phyloP scores from a whole-genome alignment of 1,284 basidiomycete species.

The Stereum hirsutum region DNA sequence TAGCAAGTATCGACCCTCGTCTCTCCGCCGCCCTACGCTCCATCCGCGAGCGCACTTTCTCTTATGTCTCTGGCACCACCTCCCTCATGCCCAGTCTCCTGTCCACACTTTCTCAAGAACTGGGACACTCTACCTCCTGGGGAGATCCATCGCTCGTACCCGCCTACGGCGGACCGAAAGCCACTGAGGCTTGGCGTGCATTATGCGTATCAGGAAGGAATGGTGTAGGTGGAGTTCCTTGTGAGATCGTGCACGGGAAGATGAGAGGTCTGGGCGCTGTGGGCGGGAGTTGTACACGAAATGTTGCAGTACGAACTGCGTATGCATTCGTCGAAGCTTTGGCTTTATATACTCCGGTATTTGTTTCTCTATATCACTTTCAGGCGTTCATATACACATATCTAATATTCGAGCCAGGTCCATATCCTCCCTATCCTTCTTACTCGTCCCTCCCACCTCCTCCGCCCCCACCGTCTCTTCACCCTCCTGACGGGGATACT shows the following conservation, averaged over 20 bases:
- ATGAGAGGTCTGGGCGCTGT: no score
- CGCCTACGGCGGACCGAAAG: conserved; percentile 43
- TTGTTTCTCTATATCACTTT: conserved; percentile 14
- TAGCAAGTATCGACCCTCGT: conserved; percentile 58
- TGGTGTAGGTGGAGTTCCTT: conserved; percentile 61
- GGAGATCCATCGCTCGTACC: conserved; percentile 51
- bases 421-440: conserved; percentile 60
- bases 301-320: conserved; percentile 39
- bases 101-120: conserved; percentile 35
- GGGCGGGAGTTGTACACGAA: conserved; percentile 50
- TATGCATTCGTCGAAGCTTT: conserved; percentile 54
- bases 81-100: conserved; percentile 29
- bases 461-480: conserved; percentile 30
- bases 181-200: conserved; percentile 41
- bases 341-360: conserved; percentile 59
- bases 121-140: conserved; percentile 53
- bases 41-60: conserved; percentile 45
- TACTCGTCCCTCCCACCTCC: conserved; percentile 42
- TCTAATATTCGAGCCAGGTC: conserved; percentile 46
- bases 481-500: conserved; percentile 36
- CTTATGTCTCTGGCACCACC: conserved; percentile 37
- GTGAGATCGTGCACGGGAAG: conserved; percentile 61
- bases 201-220: conserved; percentile 41
- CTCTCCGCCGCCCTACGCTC: conserved; percentile 43
- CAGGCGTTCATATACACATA: conserved; percentile 1